These are phyloP conservation scores for Baorangia bicolor DNA, from an alignment of 768 basidiomycete species.

Conservation along the genomic window DNA sequence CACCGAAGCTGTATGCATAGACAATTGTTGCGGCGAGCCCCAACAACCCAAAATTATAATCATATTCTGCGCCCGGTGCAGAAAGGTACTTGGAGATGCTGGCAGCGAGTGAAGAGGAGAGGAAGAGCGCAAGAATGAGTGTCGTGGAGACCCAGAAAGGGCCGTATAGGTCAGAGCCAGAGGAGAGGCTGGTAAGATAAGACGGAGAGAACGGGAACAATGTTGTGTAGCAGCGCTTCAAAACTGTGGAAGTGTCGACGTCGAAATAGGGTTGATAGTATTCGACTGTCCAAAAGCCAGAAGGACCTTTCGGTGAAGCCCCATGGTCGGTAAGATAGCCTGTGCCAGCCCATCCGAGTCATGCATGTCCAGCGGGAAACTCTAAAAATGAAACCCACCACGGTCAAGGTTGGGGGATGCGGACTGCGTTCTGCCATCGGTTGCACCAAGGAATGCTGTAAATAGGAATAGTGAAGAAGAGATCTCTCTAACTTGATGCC, in stretches of 20 bases:
- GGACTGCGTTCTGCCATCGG: conserved; percentile 27
- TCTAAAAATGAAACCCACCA: conserved; percentile 35
- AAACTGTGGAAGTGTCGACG: conserved; percentile 76
- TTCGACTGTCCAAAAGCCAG: conserved; percentile 78
- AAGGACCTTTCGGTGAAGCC: conserved; percentile 42
- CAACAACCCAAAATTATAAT: conserved; percentile 85
- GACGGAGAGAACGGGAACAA: conserved; percentile 69
- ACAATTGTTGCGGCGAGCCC: conserved; percentile 81
- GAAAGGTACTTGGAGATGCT: conserved; percentile 88
- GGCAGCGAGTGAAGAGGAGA: conserved; percentile 88
- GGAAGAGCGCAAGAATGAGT: conserved; percentile 88
- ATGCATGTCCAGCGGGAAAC: not conserved
- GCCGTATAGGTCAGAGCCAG: conserved; percentile 68
- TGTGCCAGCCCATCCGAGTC: conserved; percentile 24
- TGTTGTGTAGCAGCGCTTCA: conserved; percentile 74
- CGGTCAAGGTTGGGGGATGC: conserved; percentile 44
- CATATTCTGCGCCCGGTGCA: conserved; percentile 50
- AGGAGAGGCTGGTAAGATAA: conserved; percentile 61
- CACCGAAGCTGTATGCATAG: conserved; percentile 81
- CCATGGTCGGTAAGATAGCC: conserved; percentile 65
- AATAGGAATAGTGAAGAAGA: not conserved
- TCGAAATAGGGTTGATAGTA: conserved; percentile 90
- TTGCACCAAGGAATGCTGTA: conserved; percentile 55
- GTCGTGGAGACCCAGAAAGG: conserved; percentile 99
- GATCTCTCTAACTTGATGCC: not conserved